A percentile compares a stretch with the other conserved stretches of the same genome.
phyloP scores from a whole-genome alignment of 108 stramenopile genomes.

The Nitzschia sp. region DNA sequence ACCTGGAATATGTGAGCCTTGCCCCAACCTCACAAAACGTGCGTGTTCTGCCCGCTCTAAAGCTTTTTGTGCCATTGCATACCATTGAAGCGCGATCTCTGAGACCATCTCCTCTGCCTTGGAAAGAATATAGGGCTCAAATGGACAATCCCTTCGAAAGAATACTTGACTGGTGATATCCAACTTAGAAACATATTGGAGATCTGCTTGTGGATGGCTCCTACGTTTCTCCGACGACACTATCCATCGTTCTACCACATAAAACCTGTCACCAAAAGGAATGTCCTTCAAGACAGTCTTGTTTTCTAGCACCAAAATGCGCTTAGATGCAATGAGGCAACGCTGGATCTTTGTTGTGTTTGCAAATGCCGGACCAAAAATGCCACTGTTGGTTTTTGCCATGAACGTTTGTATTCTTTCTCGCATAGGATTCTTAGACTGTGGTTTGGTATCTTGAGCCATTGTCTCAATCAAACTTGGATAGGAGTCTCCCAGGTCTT shows the following conservation, averaged over 20 bases:
- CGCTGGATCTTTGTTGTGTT: conserved; percentile 72
- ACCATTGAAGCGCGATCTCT: conserved; percentile 65
- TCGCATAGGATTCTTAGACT: conserved; percentile 8
- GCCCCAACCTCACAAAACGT: conserved; percentile 38
- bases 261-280: conserved; percentile 74
- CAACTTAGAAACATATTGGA: conserved; percentile 24
- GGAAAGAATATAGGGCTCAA: conserved; percentile 60
- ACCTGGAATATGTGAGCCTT: not conserved
- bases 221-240: conserved; percentile 38
- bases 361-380: conserved; percentile 80
- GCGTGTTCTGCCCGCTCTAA: conserved; percentile 58
- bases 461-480: conserved; percentile 8
- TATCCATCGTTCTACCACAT: conserved; percentile 75
- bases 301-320: conserved; percentile 63
- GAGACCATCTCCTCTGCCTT: conserved; percentile 58
- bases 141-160: conserved; percentile 61
- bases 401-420: conserved; percentile 61
- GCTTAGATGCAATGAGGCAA: conserved; percentile 47
- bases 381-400: conserved; percentile 65
- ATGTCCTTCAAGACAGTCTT: conserved; percentile 66
- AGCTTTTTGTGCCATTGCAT: conserved; percentile 61
- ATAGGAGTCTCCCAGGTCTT: conserved; percentile 21
- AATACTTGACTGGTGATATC: conserved; percentile 50
- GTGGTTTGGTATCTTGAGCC: conserved; percentile 3
- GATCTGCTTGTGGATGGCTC: not conserved